Conservation (phyloP, 164 flowering plant genomes). For the Piper longum region DNA sequence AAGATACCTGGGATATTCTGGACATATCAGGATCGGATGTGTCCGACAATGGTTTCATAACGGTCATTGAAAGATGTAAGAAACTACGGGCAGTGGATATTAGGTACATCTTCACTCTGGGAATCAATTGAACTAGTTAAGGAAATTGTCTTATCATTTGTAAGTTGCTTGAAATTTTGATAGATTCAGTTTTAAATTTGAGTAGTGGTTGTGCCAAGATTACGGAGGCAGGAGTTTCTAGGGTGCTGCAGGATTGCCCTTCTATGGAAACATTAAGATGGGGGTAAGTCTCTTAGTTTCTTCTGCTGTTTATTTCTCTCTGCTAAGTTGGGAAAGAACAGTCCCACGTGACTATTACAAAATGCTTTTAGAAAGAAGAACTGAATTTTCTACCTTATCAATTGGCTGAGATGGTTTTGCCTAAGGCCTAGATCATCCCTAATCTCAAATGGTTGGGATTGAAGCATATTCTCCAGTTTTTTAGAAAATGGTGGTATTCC, state of each 20-base stretch:
- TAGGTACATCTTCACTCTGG: constrained; percentile 29
- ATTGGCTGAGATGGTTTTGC: not conserved
- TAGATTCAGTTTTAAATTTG: not conserved
- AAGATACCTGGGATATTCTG: constrained; percentile 65
- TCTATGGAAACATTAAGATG: constrained; percentile 69
- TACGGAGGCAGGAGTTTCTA: constrained; percentile 49
- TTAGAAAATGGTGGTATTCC: too few species aligned
- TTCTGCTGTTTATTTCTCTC: not conserved
- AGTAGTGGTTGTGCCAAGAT: constrained; percentile 57
- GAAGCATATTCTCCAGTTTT: not conserved
- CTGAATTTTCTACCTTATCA: not conserved
- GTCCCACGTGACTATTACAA: not conserved
- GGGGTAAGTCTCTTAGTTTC: constrained; percentile 37
- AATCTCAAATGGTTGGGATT: not conserved
- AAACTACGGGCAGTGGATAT: constrained; percentile 59
- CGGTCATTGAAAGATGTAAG: constrained; percentile 43
- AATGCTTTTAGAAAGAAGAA: too few species aligned
- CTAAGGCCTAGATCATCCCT: not conserved
- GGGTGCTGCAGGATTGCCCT: constrained; percentile 43
- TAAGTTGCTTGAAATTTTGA: not conserved
- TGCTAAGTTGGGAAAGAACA: not conserved
- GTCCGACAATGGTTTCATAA: constrained; percentile 58
- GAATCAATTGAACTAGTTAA: not conserved
- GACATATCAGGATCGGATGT: constrained; percentile 81
- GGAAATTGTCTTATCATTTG: constrained; percentile 1